Evolutionary conservation across 495 filamentous ascomycete genomes (phyloP).

Genomic region (Penicillium ochrochloron): DNA sequence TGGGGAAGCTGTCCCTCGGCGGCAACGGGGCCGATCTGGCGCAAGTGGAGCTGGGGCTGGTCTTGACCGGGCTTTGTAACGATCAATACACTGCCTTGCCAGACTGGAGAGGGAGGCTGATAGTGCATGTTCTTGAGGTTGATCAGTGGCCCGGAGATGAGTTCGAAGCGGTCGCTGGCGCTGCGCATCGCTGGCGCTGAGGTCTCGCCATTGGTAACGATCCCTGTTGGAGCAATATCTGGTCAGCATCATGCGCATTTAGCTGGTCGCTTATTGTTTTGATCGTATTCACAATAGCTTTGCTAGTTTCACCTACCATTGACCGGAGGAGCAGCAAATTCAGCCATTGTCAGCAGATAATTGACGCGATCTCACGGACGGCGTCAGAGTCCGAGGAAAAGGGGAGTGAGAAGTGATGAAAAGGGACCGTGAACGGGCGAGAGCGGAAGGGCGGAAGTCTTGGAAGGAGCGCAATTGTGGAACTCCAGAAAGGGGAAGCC

Average conservation of each 20-base stretch:
- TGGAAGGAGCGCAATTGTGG: background rate
- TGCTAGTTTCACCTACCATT: constrained; percentile 19
- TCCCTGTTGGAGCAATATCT: constrained; percentile 11
- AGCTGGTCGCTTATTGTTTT: background rate
- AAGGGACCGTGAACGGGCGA: constrained; percentile 14
- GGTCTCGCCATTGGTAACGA: constrained; percentile 26
- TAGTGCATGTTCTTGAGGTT: constrained; percentile 85
- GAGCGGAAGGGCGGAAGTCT: constrained; percentile 7
- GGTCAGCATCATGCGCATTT: constrained; percentile 5
- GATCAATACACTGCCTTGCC: constrained; percentile 84
- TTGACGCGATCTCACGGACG: constrained; percentile 17
- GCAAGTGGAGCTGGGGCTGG: constrained; percentile 55
- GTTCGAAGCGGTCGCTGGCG: constrained; percentile 27
- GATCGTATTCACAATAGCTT: constrained; percentile 5
- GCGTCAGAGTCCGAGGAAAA: background rate
- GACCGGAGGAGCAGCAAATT: constrained; percentile 16
- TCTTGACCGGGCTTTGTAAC: constrained; percentile 69
- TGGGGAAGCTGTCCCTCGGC: constrained; percentile 16
- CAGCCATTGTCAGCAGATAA: constrained; percentile 20
- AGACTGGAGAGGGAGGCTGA: constrained; percentile 51
- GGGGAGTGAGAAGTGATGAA: constrained; percentile 3
- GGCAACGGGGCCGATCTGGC: constrained; percentile 46
- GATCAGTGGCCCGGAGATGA: constrained; percentile 79
- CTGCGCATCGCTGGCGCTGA: constrained; percentile 15
- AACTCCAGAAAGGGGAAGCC: background rate